Evolutionary conservation across 805 yeast genomes (phyloP).

Genomic region (Sugiyamaella mastotermitis): DNA sequence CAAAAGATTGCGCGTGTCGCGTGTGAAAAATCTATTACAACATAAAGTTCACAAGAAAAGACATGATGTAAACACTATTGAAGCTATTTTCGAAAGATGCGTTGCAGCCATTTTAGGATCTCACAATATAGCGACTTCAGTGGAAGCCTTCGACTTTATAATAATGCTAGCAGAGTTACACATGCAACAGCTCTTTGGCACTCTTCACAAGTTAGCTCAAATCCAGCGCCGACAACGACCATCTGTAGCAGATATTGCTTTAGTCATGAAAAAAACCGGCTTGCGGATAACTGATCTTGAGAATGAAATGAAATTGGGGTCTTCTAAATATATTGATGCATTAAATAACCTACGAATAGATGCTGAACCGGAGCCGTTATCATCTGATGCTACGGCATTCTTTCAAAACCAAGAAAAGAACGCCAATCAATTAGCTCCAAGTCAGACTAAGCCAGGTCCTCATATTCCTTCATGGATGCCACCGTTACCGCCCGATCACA

Average conservation of each 20-base stretch:
- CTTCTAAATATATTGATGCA: conserved; percentile 21
- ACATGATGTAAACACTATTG: conserved; percentile 5
- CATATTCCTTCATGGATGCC: conserved; percentile 78
- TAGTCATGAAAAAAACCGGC: conserved; percentile 25
- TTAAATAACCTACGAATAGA: conserved; percentile 25
- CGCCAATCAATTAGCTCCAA: conserved; percentile 51
- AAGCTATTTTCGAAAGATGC: conserved; percentile 19
- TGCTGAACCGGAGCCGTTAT: conserved; percentile 29
- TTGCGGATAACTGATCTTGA: conserved; percentile 28
- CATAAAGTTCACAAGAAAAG: not conserved
- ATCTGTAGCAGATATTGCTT: conserved; percentile 28
- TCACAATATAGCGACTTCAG: conserved; percentile 14
- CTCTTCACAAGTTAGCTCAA: conserved; percentile 23
- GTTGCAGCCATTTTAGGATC: conserved; percentile 23
- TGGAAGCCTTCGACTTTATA: conserved; percentile 26
- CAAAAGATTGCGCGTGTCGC: too few species aligned
- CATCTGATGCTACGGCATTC: conserved; percentile 43
- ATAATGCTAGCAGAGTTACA: conserved; percentile 29
- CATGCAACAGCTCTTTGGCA: conserved; percentile 22
- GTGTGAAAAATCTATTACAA: not conserved
- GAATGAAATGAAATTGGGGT: conserved; percentile 21
- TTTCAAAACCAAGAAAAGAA: conserved; percentile 48
- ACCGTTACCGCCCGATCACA: conserved; percentile 87
- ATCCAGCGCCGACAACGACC: conserved; percentile 33
- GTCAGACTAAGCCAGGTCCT: conserved; percentile 34